Percentiles rank a stretch among this genome's conserved stretches.
Evolutionary conservation across 2,329 filamentous ascomycete genomes (phyloP).

Genomic region (Trichothecium roseum): DNA sequence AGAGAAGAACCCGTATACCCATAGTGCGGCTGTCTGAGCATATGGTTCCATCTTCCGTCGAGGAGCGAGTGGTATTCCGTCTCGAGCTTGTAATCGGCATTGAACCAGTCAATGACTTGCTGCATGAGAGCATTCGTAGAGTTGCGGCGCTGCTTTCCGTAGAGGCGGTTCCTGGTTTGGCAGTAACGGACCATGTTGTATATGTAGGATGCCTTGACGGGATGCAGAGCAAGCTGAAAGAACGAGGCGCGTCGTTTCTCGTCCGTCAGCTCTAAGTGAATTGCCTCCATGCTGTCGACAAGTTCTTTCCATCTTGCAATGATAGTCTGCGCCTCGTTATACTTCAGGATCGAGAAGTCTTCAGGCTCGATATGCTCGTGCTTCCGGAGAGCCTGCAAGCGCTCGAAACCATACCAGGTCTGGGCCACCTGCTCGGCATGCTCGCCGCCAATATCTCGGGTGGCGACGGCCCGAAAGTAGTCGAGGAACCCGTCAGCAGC

Average conservation of each 20-base stretch:
- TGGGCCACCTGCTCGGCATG: slow-evolving; percentile 1
- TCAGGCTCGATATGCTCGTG: slow-evolving; percentile 20
- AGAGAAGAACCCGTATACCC: slow-evolving; percentile 44
- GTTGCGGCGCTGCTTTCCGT: slow-evolving; percentile 33
- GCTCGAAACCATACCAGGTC: slow-evolving; percentile 31
- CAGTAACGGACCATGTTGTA: slow-evolving; percentile 33
- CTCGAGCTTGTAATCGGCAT: slow-evolving; percentile 30
- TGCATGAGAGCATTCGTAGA: slow-evolving; percentile 25
- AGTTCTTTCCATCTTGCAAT: slow-evolving; percentile 39
- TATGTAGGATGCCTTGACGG: slow-evolving; percentile 40
- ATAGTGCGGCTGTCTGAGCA: slow-evolving; percentile 37
- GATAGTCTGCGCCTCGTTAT: slow-evolving; percentile 45
- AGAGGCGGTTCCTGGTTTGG: slow-evolving; percentile 29
- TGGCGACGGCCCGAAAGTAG: slow-evolving; percentile 36
- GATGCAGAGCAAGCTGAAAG: slow-evolving; percentile 47
- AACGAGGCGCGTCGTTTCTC: slow-evolving; percentile 20
- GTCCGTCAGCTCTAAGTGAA: slow-evolving; percentile 29
- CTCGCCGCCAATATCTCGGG: slow-evolving; percentile 30
- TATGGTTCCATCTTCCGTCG: slow-evolving; percentile 43
- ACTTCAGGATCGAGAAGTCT: slow-evolving; percentile 39
- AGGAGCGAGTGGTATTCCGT: slow-evolving; percentile 31
- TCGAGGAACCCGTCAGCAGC: slow-evolving; percentile 25
- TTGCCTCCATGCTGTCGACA: slow-evolving; percentile 27
- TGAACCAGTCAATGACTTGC: slow-evolving; percentile 25
- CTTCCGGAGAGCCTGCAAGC: slow-evolving; percentile 22